Evolutionary conservation across 164 flowering plant genomes (phyloP), one percentile per base, ranked within the genome.

Genomic region (Buxus sempervirens): DNA sequence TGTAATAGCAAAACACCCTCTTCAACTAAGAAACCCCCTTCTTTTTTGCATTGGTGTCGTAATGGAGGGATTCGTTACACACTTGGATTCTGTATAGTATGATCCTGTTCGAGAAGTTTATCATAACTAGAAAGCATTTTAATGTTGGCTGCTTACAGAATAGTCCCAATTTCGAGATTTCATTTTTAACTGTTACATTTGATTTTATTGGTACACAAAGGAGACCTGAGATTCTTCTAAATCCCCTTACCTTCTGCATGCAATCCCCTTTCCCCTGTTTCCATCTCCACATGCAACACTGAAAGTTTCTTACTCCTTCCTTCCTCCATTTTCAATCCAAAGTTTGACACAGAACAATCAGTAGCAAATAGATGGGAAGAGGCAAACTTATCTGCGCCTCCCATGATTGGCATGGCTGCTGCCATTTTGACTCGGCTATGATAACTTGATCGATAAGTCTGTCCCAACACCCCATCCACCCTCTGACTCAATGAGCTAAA

Each of bases 381-480:
- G 22, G 64, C 36, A 36, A 72, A 72, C 60, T 61, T 65, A 10
- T 62, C 68, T 36, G 59, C 71, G 10, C 72, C 68, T 24, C 75
- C 74, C 75, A 75, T 71, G 20, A 75, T 24, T 21, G 72, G 75
- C 75, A 71, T 71, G 9, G 72, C 55, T 16, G 61, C 58, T 21
- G 53, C 68, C 55, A 62, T 70, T 42, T 67, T 70, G 23, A 75
- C 77, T 25, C 67, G 23, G 51, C 60, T 75, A 0, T 15, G 32
- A 41, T 56, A 75, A 58, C 42, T 58, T 16, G 63, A 41, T 27
- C 55, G 61, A 38, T 71, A 70, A 21, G 74, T 71, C 74, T 75
- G 72, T 21, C 78, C 72, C 57, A 75, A 22, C 48, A 75, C 74
- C 42, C 78, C 74, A 45, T 66, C 63, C 22, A 70, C 77, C 5